These are phyloP conservation scores for Amoebophrya sp. DNA, from an alignment of 169 alveolate genomes.

Conservation along the genomic window DNA sequence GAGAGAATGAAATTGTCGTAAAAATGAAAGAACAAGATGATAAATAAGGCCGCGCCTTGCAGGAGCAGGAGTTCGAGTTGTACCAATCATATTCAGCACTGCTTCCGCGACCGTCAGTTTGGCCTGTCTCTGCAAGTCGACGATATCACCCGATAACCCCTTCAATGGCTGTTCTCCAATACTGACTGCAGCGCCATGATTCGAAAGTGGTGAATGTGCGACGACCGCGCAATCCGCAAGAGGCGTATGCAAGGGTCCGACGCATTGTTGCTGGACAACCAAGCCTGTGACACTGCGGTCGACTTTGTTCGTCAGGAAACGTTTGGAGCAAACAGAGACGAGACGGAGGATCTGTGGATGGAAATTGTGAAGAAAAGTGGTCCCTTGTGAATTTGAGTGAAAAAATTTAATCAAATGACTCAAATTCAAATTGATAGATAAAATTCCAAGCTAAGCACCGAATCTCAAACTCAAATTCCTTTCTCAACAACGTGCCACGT, in stretches of 20 bases:
- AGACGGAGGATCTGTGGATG: too few relatives aligned
- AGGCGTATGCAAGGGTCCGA: constrained; percentile 42
- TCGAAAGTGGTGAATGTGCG: constrained; percentile 30
- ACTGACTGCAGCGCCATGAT: constrained; percentile 32
- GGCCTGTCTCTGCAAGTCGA: constrained; percentile 30
- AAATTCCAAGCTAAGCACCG: too few relatives aligned
- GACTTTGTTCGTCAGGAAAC: constrained; percentile 44
- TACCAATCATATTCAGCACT: constrained; percentile 33
- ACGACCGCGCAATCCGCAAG: constrained; percentile 42
- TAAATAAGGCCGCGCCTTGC: too few relatives aligned
- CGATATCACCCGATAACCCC: constrained; percentile 18
- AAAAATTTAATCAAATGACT: too few relatives aligned
- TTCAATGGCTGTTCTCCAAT: constrained; percentile 48
- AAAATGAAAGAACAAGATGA: too few relatives aligned
- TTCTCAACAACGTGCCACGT: too few relatives aligned
- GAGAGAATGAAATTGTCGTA: too few relatives aligned
- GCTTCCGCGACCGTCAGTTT: constrained; percentile 42
- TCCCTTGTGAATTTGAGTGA: too few relatives aligned
- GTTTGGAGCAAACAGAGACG: constrained; percentile 42
- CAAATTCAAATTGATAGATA: too few relatives aligned
- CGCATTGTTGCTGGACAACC: constrained; percentile 48
- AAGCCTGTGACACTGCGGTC: constrained; percentile 48
- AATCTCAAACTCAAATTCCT: too few relatives aligned
- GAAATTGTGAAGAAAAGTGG: too few relatives aligned
- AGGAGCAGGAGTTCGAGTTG: constrained; percentile 15